phyloP scores from a whole-genome alignment of 2,329 filamentous ascomycete species.

The Diaporthe ilicicola region DNA sequence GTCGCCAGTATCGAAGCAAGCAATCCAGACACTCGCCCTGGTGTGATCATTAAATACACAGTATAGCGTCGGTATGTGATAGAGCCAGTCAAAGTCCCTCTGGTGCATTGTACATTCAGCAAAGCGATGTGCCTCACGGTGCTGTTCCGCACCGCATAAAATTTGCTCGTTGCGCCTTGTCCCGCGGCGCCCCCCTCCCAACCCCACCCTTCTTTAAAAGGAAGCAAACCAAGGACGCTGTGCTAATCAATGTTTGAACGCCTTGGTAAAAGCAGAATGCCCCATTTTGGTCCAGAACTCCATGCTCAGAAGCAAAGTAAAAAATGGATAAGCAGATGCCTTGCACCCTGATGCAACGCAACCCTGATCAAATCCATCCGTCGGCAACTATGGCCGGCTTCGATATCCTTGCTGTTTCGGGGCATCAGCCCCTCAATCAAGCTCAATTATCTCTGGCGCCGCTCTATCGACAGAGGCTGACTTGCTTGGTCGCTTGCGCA shows the following conservation, averaged over 20 bases:
- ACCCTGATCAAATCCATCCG: not conserved
- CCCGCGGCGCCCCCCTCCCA: no score
- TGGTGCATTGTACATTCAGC: conserved; percentile 4
- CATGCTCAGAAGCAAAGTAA: conserved; percentile 22
- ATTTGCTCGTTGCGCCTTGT: not conserved
- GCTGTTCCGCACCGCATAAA: not conserved
- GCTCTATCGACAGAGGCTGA: conserved; percentile 20
- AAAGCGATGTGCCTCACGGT: not conserved
- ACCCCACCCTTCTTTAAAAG: not conserved
- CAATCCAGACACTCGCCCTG: not conserved
- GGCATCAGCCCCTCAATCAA: no score
- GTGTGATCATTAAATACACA: not conserved
- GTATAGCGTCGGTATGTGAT: not conserved
- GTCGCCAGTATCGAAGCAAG: not conserved
- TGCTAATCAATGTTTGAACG: not conserved
- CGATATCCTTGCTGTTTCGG: no score
- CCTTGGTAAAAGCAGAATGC: not conserved
- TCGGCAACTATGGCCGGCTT: no score
- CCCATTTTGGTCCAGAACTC: conserved; percentile 22
- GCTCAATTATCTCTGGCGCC: conserved; percentile 29
- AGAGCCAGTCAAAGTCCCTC: not conserved
- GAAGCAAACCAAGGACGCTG: not conserved
- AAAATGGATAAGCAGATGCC: not conserved
- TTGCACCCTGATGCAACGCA: conserved; percentile 12
- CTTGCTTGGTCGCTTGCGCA: conserved; percentile 16